Base-by-base conservation (phyloP, 2,329 filamentous ascomycete species). In the Tolypocladium pustulatum region DNA sequence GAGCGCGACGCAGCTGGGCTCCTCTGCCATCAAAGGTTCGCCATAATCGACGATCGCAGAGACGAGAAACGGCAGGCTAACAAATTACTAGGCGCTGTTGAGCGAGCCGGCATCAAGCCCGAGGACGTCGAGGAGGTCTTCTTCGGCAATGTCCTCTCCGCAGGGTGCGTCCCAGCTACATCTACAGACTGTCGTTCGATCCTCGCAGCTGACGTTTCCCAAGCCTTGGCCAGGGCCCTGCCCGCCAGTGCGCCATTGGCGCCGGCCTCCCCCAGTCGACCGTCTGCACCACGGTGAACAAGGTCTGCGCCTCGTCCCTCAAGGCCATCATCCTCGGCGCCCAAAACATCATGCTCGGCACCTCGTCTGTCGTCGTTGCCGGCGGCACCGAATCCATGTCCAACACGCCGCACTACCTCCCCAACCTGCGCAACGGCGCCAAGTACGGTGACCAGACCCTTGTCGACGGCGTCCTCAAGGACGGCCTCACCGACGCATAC, bases 331-430 rank as follows among this genome's bases (percentile, higher is more conserved):
- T 96, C 65, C 83, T 99, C 61, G 94, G 89, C 66, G 90, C 93
- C 56, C 94, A 97, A 77, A 97, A 93, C 68, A 99, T 99, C 79
- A 91, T 97, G 74, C 96, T 92, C 57, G 93, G 94, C 66, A 96
- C 91, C 72, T 93, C 93, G 64, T 87, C 90, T 67, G 87, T 97
- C 65, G 86, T 99, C 64, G 91, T 99, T 61, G 94, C 92, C 64
- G 94, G 92, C 71, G 94, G 94, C 67, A 86, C 93, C 66, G 94
- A 99, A 81, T 96, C 91, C 80, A 99, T 99, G 94, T 96, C 92
- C 71, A 97, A 97, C 79, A 82, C 88, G 58, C 94, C 94, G 56
- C 92, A 99, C 80, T 99, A 99, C 80, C 88, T 97, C 57, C 89
- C 91, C 64, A 89, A 80, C 74, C 81, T 96, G 67, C 89, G 94